These are phyloP conservation scores for Coemansia sp. DNA, from an alignment of 192 early-diverging fungal genomes.

Conservation along the genomic window DNA sequence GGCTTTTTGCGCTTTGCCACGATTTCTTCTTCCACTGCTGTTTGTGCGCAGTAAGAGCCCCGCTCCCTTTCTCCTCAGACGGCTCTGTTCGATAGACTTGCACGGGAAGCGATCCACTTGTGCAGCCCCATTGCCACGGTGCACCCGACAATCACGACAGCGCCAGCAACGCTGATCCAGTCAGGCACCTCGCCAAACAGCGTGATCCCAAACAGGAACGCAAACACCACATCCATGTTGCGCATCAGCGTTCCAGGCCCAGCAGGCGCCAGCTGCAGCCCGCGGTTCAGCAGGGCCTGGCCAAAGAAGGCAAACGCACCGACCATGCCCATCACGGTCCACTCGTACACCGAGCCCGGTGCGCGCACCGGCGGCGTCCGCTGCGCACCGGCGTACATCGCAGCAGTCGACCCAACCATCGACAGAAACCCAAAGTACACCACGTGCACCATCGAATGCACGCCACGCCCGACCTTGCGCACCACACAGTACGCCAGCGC, in stretches of 20 bases:
- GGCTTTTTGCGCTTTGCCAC: too few species aligned
- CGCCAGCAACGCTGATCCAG: slow-evolving; percentile 58
- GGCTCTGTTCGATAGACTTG: background rate
- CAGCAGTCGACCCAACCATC: slow-evolving; percentile 50
- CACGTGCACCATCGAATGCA: slow-evolving; percentile 77
- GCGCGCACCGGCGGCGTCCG: slow-evolving; percentile 3
- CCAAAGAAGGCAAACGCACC: slow-evolving; percentile 67
- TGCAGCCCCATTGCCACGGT: slow-evolving; percentile 64
- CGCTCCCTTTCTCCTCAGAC: background rate
- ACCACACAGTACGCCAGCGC: slow-evolving; percentile 70
- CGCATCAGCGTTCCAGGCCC: slow-evolving; percentile 79
- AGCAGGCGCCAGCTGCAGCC: slow-evolving; percentile 71
- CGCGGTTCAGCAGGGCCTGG: slow-evolving; percentile 73
- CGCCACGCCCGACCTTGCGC: slow-evolving; percentile 68
- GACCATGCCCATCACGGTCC: slow-evolving; percentile 49
- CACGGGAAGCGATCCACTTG: slow-evolving; percentile 51
- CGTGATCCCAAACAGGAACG: slow-evolving; percentile 69
- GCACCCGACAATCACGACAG: slow-evolving; percentile 61
- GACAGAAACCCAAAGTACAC: slow-evolving; percentile 73
- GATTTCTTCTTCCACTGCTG: too few species aligned
- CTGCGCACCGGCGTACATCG: slow-evolving; percentile 38
- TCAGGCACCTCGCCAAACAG: slow-evolving; percentile 69
- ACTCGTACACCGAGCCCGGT: slow-evolving; percentile 53
- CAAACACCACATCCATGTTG: slow-evolving; percentile 79
- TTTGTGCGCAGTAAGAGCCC: too few species aligned